Conservation (phyloP, 768 basidiomycete species). For the Boletus speciosus region DNA sequence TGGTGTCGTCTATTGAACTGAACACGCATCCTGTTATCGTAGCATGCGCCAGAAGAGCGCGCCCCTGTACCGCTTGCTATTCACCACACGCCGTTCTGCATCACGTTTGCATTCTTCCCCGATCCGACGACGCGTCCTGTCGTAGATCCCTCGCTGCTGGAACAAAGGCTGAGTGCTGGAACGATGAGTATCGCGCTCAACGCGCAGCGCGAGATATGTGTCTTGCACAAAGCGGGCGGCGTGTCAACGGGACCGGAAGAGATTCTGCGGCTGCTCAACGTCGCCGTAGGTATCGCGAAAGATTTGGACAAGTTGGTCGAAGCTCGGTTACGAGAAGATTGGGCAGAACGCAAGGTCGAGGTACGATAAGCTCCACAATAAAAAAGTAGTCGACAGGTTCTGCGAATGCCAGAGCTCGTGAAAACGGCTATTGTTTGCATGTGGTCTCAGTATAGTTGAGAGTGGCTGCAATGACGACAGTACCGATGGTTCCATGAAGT, state of each 20-base stretch:
- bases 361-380: constrained; percentile 23
- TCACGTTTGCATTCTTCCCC: constrained; percentile 91
- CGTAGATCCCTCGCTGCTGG: constrained; percentile 83
- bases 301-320: constrained; percentile 71
- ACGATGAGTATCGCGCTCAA: constrained; percentile 79
- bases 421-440: not conserved
- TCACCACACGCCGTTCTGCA: constrained; percentile 89
- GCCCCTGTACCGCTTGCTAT: constrained; percentile 90
- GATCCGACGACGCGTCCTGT: constrained; percentile 42
- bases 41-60: constrained; percentile 85
- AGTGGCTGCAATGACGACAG: not conserved
- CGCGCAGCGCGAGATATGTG: constrained; percentile 88
- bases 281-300: constrained; percentile 68
- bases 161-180: constrained; percentile 68
- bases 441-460: not conserved
- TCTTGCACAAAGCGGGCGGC: constrained; percentile 90
- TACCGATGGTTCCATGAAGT: not conserved
- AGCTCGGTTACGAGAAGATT: constrained; percentile 62
- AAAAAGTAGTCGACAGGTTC: not conserved
- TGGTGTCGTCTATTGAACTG: not conserved
- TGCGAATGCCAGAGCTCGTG: not conserved
- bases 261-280: constrained; percentile 63
- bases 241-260: constrained; percentile 75
- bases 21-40: not conserved
- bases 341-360: constrained; percentile 63